Conservation (phyloP, 495 filamentous ascomycete species). For the Copromyces sp. region DNA sequence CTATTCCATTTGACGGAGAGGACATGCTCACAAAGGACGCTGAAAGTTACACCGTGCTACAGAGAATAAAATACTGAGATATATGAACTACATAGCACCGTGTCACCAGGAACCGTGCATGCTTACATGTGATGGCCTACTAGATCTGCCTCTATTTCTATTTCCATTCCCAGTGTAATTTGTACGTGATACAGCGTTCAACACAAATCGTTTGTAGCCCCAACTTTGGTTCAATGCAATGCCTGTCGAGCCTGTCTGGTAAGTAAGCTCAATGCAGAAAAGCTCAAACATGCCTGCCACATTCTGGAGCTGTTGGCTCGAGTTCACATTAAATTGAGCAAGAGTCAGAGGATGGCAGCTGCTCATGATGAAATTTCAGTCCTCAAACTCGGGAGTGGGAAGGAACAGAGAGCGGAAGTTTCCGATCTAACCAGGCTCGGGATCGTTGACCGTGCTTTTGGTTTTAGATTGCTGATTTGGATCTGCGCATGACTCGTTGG, state of each 20-base stretch:
- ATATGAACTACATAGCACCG: neutral
- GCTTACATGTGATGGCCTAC: neutral
- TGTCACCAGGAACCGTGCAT: neutral
- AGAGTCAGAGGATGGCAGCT: no score
- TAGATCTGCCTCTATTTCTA: neutral
- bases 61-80: neutral
- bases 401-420: neutral
- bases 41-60: neutral
- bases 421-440: neutral
- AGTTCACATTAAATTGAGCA: no score
- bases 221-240: neutral
- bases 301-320: no score
- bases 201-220: neutral
- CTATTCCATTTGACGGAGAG: neutral
- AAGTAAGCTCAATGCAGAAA: neutral
- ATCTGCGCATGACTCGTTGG: neutral
- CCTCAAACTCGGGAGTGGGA: neutral
- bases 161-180: neutral
- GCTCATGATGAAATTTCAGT: no score
- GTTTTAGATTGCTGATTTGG: neutral
- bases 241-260: neutral
- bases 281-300: no score
- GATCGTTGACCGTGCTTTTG: neutral
- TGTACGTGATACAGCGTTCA: neutral
- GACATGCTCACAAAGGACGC: neutral